Percentiles rank a stretch among this genome's conserved stretches.
phyloP scores from a whole-genome alignment of 257 asterid species.

The Perilla frutescens region DNA sequence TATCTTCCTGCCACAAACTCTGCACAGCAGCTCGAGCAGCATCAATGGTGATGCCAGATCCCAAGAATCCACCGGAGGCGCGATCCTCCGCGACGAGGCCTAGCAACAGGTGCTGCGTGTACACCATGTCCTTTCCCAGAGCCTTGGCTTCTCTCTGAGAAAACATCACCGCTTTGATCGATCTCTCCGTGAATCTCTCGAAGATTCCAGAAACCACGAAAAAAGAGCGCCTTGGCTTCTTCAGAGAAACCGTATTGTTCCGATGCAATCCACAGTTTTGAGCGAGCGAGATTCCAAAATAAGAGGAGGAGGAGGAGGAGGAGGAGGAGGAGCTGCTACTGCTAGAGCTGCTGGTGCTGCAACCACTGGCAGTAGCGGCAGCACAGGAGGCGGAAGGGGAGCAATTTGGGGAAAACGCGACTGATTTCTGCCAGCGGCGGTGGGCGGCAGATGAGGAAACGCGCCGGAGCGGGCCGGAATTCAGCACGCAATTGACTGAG shows the following conservation, averaged over 20 bases:
- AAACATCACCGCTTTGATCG: constrained; percentile 89
- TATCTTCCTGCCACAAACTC: constrained; percentile 66
- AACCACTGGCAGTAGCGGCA: constrained; percentile 36
- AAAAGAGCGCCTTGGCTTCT: constrained; percentile 51
- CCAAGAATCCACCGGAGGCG: constrained; percentile 74
- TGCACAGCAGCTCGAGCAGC: constrained; percentile 78
- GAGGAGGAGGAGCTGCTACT: constrained; percentile 56
- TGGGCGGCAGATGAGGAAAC: constrained; percentile 38
- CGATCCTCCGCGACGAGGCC: constrained; percentile 97
- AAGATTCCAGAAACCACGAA: constrained; percentile 69
- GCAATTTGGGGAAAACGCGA: constrained; percentile 41
- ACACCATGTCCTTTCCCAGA: constrained; percentile 73
- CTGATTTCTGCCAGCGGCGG: constrained; percentile 43
- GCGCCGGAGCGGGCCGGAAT: constrained; percentile 50
- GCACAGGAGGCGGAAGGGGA: constrained; percentile 36
- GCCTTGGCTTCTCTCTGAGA: constrained; percentile 89
- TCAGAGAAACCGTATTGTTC: constrained; percentile 22
- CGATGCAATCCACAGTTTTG: constrained; percentile 30
- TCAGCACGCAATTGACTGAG: constrained; percentile 57
- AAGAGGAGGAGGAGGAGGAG: constrained; percentile 52
- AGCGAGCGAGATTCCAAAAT: constrained; percentile 59
- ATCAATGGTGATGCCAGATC: constrained; percentile 73
- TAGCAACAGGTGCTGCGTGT: constrained; percentile 80
- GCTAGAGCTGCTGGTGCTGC: constrained; percentile 51
- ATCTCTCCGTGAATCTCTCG: constrained; percentile 92